Base-by-base conservation (phyloP, 352 stramenopile genomes). In the Halophytophthora batemanensis region DNA sequence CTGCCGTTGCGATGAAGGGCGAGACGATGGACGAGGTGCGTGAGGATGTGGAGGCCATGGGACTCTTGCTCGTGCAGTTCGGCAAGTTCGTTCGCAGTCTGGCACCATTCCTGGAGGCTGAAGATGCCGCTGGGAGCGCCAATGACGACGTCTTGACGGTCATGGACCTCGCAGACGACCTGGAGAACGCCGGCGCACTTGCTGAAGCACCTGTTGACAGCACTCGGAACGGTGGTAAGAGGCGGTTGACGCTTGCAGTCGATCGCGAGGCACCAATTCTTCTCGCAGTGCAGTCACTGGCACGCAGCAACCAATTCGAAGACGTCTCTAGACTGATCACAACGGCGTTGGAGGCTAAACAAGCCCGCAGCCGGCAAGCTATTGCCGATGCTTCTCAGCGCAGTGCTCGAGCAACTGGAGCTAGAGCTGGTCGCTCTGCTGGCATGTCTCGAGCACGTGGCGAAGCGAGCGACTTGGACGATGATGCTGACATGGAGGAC, bases 21-120 rank as follows among this genome's bases (percentile, higher is more conserved):
- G 37, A 23, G 48, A 59, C 15, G 40, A 48, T 25, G 0, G 38
- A 39, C 15, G 33, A 17, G 6, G 34, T 62, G 45, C 61, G 56
- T 15, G 56, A 69, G 31, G 61, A 69, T 46, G 62, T 83, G 14
- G 69, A 74, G 14, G 72, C 74, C 0, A 67, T 80, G 46, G 54
- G 69, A 18, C 11, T 71, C 17, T 42, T 86, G 28, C 64, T 88
- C 29, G 50, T 59, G 12, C 85, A 86, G 44, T 44, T 86, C 12
- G 67, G 72, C 48, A 84, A 78, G 31, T 79, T 88, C 45, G 70
- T 88, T 39, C 74, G 74, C 18, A 79, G 59, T 18, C 65, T 87
- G n/a, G 71, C 64, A 19, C 64, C 68, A 12, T 53, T 88, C 6
- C 50, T 70, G 1, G 69, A 74, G 17, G 59, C 64, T 15, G 51